Evolutionary conservation across 2,329 filamentous ascomycete genomes (phyloP).

Genomic region (Pseudopyricularia javanii): DNA sequence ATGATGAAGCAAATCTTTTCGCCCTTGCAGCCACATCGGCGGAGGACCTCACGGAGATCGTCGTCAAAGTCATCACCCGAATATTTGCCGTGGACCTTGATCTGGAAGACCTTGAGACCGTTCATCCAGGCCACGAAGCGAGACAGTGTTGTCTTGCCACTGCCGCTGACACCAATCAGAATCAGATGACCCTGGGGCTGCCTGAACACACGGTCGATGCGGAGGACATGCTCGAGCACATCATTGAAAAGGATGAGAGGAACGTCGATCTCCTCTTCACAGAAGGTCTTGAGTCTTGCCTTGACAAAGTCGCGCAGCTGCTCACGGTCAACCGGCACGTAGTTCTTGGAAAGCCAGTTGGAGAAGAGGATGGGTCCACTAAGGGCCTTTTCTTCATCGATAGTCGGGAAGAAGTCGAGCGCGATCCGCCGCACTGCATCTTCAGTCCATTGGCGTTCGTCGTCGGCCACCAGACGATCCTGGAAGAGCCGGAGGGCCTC

Average conservation of each 20-base stretch:
- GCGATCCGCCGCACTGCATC: conserved; percentile 79
- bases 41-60: conserved; percentile 84
- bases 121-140: conserved; percentile 99
- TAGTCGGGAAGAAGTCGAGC: conserved; percentile 85
- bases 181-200: conserved; percentile 98
- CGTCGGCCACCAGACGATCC: conserved; percentile 87
- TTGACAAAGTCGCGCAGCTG: conserved; percentile 95
- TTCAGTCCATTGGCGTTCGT: conserved; percentile 91
- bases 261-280: conserved; percentile 97
- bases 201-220: conserved; percentile 96
- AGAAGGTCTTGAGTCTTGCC: conserved; percentile 93
- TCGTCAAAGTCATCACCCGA: conserved; percentile 98
- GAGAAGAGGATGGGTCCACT: conserved; percentile 94
- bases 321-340: conserved; percentile 91
- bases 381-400: conserved; percentile 80
- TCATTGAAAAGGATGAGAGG: conserved; percentile 99
- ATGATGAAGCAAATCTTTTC: conserved; percentile 99
- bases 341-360: conserved; percentile 98
- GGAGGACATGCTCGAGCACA: conserved; percentile 91
- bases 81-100: conserved; percentile 98
- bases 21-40: conserved; percentile 90
- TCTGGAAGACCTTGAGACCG: conserved; percentile 95
- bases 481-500: conserved; percentile 94
- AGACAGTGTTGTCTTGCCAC: conserved; percentile 95
- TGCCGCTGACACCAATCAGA: conserved; percentile 94